Conservation (phyloP, 768 basidiomycete genomes). For the Rhizopogon rudus region DNA sequence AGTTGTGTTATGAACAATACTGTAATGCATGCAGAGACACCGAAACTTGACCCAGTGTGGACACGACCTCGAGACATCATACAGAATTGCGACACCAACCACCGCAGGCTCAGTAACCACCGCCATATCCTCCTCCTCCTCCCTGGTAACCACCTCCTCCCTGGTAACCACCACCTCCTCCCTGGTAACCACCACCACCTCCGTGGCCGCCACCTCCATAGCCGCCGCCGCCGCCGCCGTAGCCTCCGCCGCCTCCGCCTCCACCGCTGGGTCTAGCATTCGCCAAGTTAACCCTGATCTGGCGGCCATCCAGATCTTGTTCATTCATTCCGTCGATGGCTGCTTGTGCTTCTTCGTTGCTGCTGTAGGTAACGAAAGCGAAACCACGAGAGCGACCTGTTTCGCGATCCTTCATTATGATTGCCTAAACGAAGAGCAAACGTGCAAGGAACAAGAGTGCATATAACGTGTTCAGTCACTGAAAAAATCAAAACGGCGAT, state of each 20-base stretch:
- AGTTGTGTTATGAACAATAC: slow-evolving; percentile 1
- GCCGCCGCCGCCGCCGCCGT: slow-evolving; percentile 8
- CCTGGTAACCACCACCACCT: slow-evolving; percentile 12
- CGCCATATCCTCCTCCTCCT: slow-evolving; percentile 6
- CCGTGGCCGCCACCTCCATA: slow-evolving; percentile 14
- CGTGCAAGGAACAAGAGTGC: slow-evolving; percentile 15
- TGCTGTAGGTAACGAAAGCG: slow-evolving; percentile 45
- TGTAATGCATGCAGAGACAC: slow-evolving; percentile 1
- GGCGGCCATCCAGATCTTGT: slow-evolving; percentile 49
- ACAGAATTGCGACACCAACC: slow-evolving; percentile 1
- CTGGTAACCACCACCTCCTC: slow-evolving; percentile 6
- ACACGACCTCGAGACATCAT: slow-evolving; percentile 1
- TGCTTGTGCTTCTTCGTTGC: slow-evolving; percentile 32
- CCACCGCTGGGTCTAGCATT: slow-evolving; percentile 27
- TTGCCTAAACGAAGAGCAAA: slow-evolving; percentile 16
- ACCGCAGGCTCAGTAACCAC: not conserved
- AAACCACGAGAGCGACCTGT: slow-evolving; percentile 56
- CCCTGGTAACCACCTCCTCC: slow-evolving; percentile 6
- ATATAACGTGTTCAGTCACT: slow-evolving; percentile 21
- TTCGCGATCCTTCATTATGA: slow-evolving; percentile 46
- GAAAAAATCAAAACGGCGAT: slow-evolving; percentile 13
- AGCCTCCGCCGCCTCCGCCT: slow-evolving; percentile 15
- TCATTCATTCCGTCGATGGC: slow-evolving; percentile 45
- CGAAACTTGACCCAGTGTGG: not conserved
- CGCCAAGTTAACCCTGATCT: slow-evolving; percentile 45